These are phyloP conservation scores for Sporothrix curviconia DNA, from an alignment of 2,329 filamentous ascomycete genomes.

Conservation along the genomic window DNA sequence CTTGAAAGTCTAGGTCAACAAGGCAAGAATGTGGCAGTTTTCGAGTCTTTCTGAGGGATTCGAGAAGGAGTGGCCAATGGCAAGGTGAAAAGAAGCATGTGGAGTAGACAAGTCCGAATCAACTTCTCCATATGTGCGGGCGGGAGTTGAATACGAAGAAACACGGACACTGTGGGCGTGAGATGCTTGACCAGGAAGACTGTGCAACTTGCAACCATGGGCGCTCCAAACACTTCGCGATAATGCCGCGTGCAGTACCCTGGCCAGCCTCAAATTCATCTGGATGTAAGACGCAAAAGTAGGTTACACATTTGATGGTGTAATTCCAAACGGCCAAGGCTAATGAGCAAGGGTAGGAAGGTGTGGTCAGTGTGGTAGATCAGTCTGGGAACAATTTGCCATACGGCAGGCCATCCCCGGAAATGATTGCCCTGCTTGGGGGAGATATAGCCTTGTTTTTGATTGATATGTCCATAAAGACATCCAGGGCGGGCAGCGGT, in stretches of 20 bases:
- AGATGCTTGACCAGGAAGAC: background rate
- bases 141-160: background rate
- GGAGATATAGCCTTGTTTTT: background rate
- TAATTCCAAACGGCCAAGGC: no score
- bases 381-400: background rate
- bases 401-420: background rate
- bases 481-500: no score
- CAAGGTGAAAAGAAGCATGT: background rate
- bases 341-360: no score
- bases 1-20: conserved; percentile 4
- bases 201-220: no score
- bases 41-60: background rate
- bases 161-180: background rate
- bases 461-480: no score
- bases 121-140: background rate
- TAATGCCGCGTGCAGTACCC: no score
- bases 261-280: no score
- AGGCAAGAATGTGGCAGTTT: background rate
- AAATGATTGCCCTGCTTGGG: background rate
- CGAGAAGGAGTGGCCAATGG: background rate
- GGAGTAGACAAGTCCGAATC: background rate
- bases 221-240: no score
- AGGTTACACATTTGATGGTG: no score
- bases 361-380: no score
- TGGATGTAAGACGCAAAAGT: no score